These are phyloP conservation scores for Flueggea neowawraea DNA, from an alignment of 441 rosid species.

Conservation along the genomic window DNA sequence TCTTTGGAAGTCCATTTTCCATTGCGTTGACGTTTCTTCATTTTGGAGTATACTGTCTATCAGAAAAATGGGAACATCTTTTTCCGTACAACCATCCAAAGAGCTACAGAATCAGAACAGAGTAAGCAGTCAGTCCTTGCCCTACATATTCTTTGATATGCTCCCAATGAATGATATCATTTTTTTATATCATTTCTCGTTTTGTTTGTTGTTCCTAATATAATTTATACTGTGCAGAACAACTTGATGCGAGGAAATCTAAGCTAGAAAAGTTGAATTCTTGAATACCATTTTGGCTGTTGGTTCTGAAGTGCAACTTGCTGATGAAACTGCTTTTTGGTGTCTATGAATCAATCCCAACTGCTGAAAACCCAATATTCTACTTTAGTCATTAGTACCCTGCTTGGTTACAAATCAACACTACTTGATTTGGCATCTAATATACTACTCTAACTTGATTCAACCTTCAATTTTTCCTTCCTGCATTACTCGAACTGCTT, in stretches of 20 bases:
- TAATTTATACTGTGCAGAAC: constrained; percentile 32
- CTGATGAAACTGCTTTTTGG: background rate
- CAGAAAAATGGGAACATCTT: constrained; percentile 46
- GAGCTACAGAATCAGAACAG: constrained; percentile 41
- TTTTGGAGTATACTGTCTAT: constrained; percentile 37
- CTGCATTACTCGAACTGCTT: no score
- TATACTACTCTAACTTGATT: no score
- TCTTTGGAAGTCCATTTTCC: background rate
- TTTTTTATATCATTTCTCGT: background rate
- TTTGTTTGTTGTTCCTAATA: no score
- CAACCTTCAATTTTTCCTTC: no score
- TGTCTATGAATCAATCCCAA: no score
- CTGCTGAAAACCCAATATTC: no score
- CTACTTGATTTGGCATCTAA: no score
- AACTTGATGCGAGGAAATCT: constrained; percentile 36
- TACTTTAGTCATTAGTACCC: no score
- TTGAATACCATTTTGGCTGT: constrained; percentile 8
- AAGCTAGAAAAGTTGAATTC: constrained; percentile 38
- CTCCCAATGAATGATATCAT: constrained; percentile 2
- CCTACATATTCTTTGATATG: background rate
- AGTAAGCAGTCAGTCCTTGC: constrained; percentile 25
- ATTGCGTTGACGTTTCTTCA: constrained; percentile 4
- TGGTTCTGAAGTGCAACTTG: background rate
- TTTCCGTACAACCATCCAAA: constrained; percentile 37
- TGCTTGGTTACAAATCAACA: no score